phyloP scores from a whole-genome alignment of 257 asterid species.

The Solanum tarapatanum region DNA sequence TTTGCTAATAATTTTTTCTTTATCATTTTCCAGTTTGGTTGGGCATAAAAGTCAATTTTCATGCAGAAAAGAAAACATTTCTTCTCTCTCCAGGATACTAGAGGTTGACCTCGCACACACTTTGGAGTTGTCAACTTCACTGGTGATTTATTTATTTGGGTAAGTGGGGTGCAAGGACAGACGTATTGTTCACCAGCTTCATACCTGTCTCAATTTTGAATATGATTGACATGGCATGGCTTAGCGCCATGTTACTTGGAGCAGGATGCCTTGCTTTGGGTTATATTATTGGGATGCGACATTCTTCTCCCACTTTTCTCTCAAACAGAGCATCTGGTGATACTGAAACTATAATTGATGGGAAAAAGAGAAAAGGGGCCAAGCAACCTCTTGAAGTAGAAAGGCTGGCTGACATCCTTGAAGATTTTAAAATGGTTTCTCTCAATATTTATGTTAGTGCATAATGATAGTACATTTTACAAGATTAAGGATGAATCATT shows the following conservation, averaged over 20 bases:
- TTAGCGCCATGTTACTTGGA: conserved; percentile 59
- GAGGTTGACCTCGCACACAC: neutral
- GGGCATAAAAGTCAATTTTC: neutral
- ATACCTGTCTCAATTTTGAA: conserved; percentile 26
- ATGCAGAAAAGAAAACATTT: neutral
- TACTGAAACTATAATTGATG: conserved; percentile 13
- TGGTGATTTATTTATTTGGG: neutral
- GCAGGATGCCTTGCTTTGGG: conserved; percentile 79
- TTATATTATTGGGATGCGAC: conserved; percentile 52
- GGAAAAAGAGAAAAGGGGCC: conserved; percentile 33
- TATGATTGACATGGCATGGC: conserved; percentile 72
- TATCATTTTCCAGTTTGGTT: neutral
- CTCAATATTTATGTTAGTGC: neutral
- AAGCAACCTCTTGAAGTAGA: conserved; percentile 61
- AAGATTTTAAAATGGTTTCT: conserved; percentile 86
- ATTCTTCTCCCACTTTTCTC: conserved; percentile 20
- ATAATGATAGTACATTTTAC: neutral
- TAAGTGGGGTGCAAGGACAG: neutral
- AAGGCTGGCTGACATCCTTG: conserved; percentile 73
- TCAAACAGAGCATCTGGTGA: conserved; percentile 10
- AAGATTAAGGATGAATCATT: conserved; percentile 3
- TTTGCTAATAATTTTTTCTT: neutral
- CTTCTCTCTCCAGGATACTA: neutral
- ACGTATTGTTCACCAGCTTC: neutral
- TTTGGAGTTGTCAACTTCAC: neutral